Base-by-base conservation (phyloP, 1,284 basidiomycete genomes). In the Hemileia vastatrix region DNA sequence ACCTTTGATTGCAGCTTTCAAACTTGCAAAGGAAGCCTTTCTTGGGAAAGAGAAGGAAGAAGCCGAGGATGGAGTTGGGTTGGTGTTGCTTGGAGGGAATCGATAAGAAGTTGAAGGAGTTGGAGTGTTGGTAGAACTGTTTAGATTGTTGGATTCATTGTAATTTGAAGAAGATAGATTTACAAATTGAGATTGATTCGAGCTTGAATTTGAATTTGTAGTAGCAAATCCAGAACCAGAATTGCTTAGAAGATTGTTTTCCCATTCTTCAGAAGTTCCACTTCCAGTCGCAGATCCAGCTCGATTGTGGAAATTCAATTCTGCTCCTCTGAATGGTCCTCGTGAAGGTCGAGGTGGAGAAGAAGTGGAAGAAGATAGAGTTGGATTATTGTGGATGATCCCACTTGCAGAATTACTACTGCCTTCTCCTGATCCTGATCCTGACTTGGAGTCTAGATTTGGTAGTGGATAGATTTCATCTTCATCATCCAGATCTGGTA, bases 401-500 rank as follows among this genome's bases (percentile, higher is more conserved):
- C 27, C 27, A 27, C 27, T 27, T 27, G 27, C 27, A 27, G 27
- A 27, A 27, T 27, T 27, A 9, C 59, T 58, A 23, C 58, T 57
- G 3, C 18, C 53, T 21, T 63, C 47, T 4, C 54, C 56, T 36
- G 51, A 63, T 11, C 63, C 21, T 9, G 52, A 56, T 6, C 32
- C 47, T 45, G 47, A 33, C 63, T 24, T 57, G 13, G 69, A 64
- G n/a, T 67, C 60, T 19, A 58, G 51, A 3, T 57, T 52, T 11
- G 65, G 65, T 18, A 63, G 60, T n/a, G 65, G 67, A 21, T 60
- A 65, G 24, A 70, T 65, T 21, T 65, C 40, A 49, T 71, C 65
- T 48, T 71, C 71, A 31, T 70, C 72, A 50, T 74, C 72, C 36
- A 74, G 63, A 60, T 74, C 72, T 1, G 72, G 72, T 21, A 74